Base-by-base conservation (phyloP, 768 basidiomycete genomes). In the Fistulinella prunicolor region DNA sequence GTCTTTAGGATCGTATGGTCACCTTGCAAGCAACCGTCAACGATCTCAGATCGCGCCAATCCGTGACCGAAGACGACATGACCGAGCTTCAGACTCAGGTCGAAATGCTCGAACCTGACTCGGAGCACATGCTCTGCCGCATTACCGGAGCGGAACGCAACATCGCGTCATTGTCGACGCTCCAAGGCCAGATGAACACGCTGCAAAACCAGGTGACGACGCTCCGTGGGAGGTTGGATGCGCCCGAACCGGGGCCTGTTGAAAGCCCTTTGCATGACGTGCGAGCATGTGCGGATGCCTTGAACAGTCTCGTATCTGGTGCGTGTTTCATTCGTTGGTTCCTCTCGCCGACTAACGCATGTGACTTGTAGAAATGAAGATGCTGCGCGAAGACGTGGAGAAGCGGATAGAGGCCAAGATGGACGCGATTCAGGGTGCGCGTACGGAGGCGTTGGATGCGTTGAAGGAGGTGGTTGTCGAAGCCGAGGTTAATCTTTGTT, bases 401-500 rank as follows among this genome's bases (percentile, higher is more conserved):
- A 66, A 65, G 42, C 74, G 79, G 47, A 73, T 82, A 63, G 67
- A 67, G 29, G 65, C 64, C 19, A 77, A 77, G 54, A 63, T 81
- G 37, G 70, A 73, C 9, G 69, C 67, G 4, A 66, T 83, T 10
- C 67, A 70, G 47, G 62, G 61, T 12, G 74, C 70, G 13, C 72
- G 71, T 30, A 58, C 62, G 6, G 73, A 73, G 26, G 73, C 73
- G 3, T 35, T 76, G 40, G 59, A 62, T 46, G 62, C 45, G 14
- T 64, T 77, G 43, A 67, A 70, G 28, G 62, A 66, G 23, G 60
- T 68, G 9, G 65, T 71, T 29, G 60, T 67, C 30, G 60, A 70
- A 40, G 62, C 64, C 3, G 66, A 70, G 47, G 68, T 64, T 1
- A 13, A 54, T n/a, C 47, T 52, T 38, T 30, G 60, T 49, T 47